Conservation (phyloP, 179 eudicot species). For the Silene noctiflora region DNA sequence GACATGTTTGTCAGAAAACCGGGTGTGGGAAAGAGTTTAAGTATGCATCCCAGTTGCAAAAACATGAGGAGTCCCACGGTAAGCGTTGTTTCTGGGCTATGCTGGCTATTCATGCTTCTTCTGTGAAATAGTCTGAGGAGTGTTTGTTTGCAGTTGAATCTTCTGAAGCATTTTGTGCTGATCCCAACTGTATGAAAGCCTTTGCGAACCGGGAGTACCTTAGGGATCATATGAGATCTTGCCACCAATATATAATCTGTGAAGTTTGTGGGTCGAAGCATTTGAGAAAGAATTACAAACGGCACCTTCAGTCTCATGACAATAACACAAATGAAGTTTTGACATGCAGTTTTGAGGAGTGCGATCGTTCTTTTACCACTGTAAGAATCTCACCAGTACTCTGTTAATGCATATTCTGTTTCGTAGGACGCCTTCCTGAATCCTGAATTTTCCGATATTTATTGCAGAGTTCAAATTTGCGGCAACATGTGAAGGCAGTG, state of each 20-base stretch:
- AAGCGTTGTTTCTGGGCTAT: constrained; percentile 2
- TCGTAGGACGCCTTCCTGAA: neutral
- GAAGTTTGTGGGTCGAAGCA: constrained; percentile 73
- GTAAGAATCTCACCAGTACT: constrained; percentile 31
- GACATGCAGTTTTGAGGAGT: constrained; percentile 56
- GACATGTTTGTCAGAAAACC: constrained; percentile 51
- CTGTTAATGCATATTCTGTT: neutral
- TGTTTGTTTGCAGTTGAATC: constrained; percentile 47
- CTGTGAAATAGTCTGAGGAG: neutral
- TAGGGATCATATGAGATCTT: constrained; percentile 54
- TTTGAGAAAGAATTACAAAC: constrained; percentile 66
- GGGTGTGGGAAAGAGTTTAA: constrained; percentile 88
- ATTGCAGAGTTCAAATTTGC: constrained; percentile 65
- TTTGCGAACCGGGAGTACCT: constrained; percentile 59
- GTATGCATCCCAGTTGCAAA: constrained; percentile 52
- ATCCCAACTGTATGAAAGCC: constrained; percentile 67
- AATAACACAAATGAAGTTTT: constrained; percentile 34
- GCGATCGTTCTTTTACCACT: constrained; percentile 51
- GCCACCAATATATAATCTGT: constrained; percentile 55
- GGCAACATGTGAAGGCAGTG: constrained; percentile 52
- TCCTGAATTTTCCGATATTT: neutral
- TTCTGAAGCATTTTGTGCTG: constrained; percentile 61
- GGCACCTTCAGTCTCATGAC: constrained; percentile 64
- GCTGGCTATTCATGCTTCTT: neutral
- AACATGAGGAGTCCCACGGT: constrained; percentile 83